Base-by-base conservation (phyloP, 148 eudicot species). In the Dianthus caryophyllus region DNA sequence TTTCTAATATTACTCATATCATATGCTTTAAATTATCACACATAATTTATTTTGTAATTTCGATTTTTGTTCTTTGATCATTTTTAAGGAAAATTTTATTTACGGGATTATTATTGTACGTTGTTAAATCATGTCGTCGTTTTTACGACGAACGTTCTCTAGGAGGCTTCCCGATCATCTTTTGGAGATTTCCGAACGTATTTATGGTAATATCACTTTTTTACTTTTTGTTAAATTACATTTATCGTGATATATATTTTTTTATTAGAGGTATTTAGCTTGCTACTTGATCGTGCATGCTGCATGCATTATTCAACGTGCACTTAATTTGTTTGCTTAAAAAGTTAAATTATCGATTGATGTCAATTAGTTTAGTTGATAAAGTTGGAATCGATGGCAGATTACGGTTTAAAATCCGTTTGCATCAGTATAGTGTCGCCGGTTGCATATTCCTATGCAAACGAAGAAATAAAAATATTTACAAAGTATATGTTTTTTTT, bases 141-240 rank as follows among this genome's bases (percentile, higher is more conserved):
- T 81, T 13, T 75, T 81, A 57, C 65, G 84, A 6, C 68, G 81
- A 61, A 65, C 78, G 9, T 74, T 81, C 76, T 81, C 78, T 33
- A 51, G 79, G 70, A 81, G 68, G 71, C 67, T 69, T 25, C 84
- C 84, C 5, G 84, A 81, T 68, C 81, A 49, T 30, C 84, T 81
- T 54, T 76, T 63, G 43, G 84, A 75, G 51, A 78, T 81, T 29
- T 71, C 79, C 21, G 75, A 81, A 49, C 71, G 81, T 24, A 69
- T 81, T 22, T 81, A 81, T 66, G 84, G 84, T 81, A 77, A 52
- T 50, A 17, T 38, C 15, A 26, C 61, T 4, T 64, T 26, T 13
- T 20, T 12, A 2, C 14, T n/a, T 1, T 18, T 26, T 65, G 15
- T 17, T 13, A n/a, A n/a, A n/a, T 36, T 33, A 7, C 38, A 33